These are phyloP conservation scores for Ceratocystis diversiconidia DNA, from an alignment of 2,329 filamentous ascomycete species.

Conservation along the genomic window DNA sequence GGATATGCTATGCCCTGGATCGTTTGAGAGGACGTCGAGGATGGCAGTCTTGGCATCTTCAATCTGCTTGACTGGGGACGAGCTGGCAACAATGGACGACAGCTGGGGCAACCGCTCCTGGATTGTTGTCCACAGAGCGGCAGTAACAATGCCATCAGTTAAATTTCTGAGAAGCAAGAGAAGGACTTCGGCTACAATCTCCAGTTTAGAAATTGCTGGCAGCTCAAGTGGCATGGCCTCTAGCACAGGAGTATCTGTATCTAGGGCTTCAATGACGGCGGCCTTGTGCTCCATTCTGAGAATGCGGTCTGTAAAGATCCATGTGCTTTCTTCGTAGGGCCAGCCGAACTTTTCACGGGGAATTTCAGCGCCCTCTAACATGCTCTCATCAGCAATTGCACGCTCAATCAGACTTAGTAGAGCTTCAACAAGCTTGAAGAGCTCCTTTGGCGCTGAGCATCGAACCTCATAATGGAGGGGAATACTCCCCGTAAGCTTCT, in stretches of 20 bases:
- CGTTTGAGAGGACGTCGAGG: constrained; percentile 58
- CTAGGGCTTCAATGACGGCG: constrained; percentile 51
- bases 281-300: constrained; percentile 22
- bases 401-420: constrained; percentile 46
- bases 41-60: constrained; percentile 39
- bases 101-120: constrained; percentile 39
- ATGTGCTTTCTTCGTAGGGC: constrained; percentile 40
- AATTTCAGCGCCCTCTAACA: constrained; percentile 40
- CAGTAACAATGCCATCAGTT: constrained; percentile 64
- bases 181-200: constrained; percentile 57
- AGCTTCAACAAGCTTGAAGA: constrained; percentile 77
- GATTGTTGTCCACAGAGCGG: constrained; percentile 51
- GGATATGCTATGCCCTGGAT: constrained; percentile 70
- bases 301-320: constrained; percentile 20
- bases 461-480: constrained; percentile 45
- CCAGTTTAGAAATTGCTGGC: constrained; percentile 53
- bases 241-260: constrained; percentile 50
- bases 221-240: constrained; percentile 49
- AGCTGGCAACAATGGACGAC: constrained; percentile 22
- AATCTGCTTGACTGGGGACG: constrained; percentile 18
- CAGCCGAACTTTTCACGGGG: constrained; percentile 41
- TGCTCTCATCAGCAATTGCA: constrained; percentile 45
- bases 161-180: constrained; percentile 61
- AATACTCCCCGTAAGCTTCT: constrained; percentile 34
- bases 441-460: constrained; percentile 72